These are phyloP conservation scores for Nevesoporus exiguus DNA, from an alignment of 768 basidiomycete species.

Conservation along the genomic window DNA sequence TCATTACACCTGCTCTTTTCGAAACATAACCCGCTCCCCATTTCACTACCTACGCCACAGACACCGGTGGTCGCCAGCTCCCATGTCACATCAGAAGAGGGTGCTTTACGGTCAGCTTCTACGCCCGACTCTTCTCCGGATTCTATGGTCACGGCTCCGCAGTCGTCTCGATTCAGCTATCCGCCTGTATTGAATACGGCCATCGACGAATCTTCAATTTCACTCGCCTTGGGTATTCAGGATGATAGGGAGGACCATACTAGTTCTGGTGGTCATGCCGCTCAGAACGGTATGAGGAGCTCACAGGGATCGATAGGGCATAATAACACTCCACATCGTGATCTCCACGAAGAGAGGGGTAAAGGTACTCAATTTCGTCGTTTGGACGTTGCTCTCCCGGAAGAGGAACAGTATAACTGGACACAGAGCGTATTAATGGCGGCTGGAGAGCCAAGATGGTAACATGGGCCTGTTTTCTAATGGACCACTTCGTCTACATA, in stretches of 20 bases:
- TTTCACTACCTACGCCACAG: slow-evolving; percentile 31
- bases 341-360: slow-evolving; percentile 19
- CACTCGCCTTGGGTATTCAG: slow-evolving; percentile 30
- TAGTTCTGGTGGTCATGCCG: too few species aligned
- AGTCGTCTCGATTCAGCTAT: slow-evolving; percentile 43
- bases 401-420: slow-evolving; percentile 63
- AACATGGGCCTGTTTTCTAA: slow-evolving; percentile 7
- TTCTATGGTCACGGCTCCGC: slow-evolving; percentile 58
- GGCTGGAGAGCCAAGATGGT: slow-evolving; percentile 49
- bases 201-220: slow-evolving; percentile 55
- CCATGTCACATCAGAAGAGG: slow-evolving; percentile 14
- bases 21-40: slow-evolving; percentile 55
- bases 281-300: slow-evolving; percentile 5
- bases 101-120: slow-evolving; percentile 24
- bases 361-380: slow-evolving; percentile 25
- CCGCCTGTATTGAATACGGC: slow-evolving; percentile 60
- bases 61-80: slow-evolving; percentile 22
- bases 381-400: slow-evolving; percentile 25
- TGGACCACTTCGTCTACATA: slow-evolving; percentile 15
- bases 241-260: slow-evolving; percentile 26
- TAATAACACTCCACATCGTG: slow-evolving; percentile 1
- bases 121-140: slow-evolving; percentile 34
- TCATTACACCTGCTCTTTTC: slow-evolving; percentile 67
- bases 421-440: slow-evolving; percentile 68
- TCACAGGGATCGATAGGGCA: slow-evolving; percentile 22